Evolutionary conservation across 495 filamentous ascomycete genomes (phyloP).

Genomic region (Penicillium desertorum): DNA sequence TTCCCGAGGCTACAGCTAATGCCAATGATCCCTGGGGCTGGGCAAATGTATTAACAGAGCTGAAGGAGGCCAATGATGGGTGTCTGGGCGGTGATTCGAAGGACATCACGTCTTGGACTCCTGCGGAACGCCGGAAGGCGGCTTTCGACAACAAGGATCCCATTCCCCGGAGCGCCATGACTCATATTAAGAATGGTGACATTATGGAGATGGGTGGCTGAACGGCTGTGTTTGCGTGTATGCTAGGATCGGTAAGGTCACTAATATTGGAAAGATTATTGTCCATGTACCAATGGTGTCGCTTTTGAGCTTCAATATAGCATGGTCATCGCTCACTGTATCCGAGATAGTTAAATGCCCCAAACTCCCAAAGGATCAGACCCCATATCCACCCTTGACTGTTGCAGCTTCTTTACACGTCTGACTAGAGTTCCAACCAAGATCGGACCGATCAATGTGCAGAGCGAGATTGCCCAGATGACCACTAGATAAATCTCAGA

Average conservation of each 20-base stretch:
- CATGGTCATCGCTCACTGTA: background rate
- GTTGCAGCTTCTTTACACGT: constrained; percentile 43
- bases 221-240: background rate
- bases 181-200: constrained; percentile 26
- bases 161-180: constrained; percentile 17
- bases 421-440: constrained; percentile 61
- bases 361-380: constrained; percentile 39
- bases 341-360: constrained; percentile 27
- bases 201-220: constrained; percentile 12
- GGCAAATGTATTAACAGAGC: constrained; percentile 4
- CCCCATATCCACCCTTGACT: constrained; percentile 21
- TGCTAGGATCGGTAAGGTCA: background rate
- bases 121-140: constrained; percentile 20
- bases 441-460: constrained; percentile 71
- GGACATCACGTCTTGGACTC: constrained; percentile 29
- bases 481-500: constrained; percentile 62
- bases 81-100: constrained; percentile 25
- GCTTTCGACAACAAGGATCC: constrained; percentile 27
- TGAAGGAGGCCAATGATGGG: constrained; percentile 12
- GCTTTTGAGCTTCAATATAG: background rate
- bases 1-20: constrained; percentile 17
- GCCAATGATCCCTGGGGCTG: constrained; percentile 28
- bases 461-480: constrained; percentile 73
- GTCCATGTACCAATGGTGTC: background rate
- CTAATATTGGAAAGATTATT: background rate